These are phyloP conservation scores for Aureobasidium sp. DNA, from an alignment of 2,329 filamentous ascomycete genomes.

Conservation along the genomic window DNA sequence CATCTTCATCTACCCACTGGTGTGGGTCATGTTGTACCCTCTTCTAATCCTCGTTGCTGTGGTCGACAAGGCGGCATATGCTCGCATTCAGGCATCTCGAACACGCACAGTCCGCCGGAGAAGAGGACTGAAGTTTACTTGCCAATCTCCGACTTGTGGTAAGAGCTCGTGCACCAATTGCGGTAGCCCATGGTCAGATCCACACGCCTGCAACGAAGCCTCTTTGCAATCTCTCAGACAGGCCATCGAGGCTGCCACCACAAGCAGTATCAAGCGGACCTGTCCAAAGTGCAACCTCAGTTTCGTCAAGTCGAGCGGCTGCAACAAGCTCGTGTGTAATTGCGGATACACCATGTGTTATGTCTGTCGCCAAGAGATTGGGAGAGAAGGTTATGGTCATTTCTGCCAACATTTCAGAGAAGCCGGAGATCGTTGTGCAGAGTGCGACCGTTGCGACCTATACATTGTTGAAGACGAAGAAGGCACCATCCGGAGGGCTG, in stretches of 20 bases:
- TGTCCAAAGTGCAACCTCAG: conserved; percentile 85
- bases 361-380: conserved; percentile 62
- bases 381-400: conserved; percentile 73
- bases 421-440: conserved; percentile 62
- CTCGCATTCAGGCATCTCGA: conserved; percentile 50
- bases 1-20: conserved; percentile 44
- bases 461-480: conserved; percentile 42
- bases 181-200: conserved; percentile 72
- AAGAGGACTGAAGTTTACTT: conserved; percentile 68
- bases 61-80: conserved; percentile 21
- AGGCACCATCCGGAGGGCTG: conserved; percentile 32
- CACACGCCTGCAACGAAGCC: conserved; percentile 84
- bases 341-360: conserved; percentile 99
- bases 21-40: conserved; percentile 41
- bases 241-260: conserved; percentile 87
- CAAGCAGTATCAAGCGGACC: conserved; percentile 86
- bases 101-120: conserved; percentile 59
- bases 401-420: conserved; percentile 95
- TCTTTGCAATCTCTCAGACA: conserved; percentile 73
- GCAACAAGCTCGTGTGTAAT: conserved; percentile 92
- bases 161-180: conserved; percentile 74
- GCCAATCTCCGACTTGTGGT: conserved; percentile 58
- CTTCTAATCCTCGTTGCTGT: conserved; percentile 27
- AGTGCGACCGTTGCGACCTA: conserved; percentile 57
- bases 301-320: conserved; percentile 88